Evolutionary conservation across 1,284 basidiomycete species (phyloP).

Genomic region (Sphagnurus paluster): DNA sequence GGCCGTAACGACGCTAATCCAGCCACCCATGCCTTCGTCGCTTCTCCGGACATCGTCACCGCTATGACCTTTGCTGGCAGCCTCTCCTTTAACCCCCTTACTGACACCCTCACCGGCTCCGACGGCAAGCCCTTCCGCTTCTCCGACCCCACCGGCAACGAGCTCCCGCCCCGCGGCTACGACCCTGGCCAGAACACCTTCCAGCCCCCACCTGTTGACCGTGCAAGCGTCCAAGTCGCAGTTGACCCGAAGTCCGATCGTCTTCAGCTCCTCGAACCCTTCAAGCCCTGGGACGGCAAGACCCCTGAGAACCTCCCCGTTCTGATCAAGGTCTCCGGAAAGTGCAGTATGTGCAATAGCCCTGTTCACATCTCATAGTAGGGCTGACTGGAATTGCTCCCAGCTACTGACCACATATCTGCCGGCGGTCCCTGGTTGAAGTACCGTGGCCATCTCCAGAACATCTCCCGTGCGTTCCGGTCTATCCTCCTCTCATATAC

Average conservation of each 20-base stretch:
- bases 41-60: constrained; percentile 97
- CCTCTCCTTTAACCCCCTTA: constrained; percentile 96
- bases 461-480: constrained; percentile 83
- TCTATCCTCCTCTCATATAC: background rate
- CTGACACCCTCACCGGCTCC: constrained; percentile 84
- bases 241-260: constrained; percentile 91
- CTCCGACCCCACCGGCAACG: constrained; percentile 84
- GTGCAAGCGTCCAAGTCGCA: constrained; percentile 82
- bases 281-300: constrained; percentile 93
- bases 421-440: constrained; percentile 99
- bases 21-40: constrained; percentile 98
- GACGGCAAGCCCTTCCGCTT: constrained; percentile 99
- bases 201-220: constrained; percentile 91
- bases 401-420: constrained; percentile 85
- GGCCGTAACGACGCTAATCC: constrained; percentile 99
- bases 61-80: constrained; percentile 95
- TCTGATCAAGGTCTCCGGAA: constrained; percentile 98
- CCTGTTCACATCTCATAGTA: too few species aligned
- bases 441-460: constrained; percentile 98
- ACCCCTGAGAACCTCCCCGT: constrained; percentile 88
- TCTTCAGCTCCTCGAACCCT: constrained; percentile 92
- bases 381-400: background rate
- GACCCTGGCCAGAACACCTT: constrained; percentile 97
- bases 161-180: constrained; percentile 94
- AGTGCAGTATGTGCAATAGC: constrained; percentile 80